A percentile compares a stretch with the other conserved stretches of the same genome.
Conservation (phyloP, 202 grass and related monocot genomes). For the Panicum hallii region DNA sequence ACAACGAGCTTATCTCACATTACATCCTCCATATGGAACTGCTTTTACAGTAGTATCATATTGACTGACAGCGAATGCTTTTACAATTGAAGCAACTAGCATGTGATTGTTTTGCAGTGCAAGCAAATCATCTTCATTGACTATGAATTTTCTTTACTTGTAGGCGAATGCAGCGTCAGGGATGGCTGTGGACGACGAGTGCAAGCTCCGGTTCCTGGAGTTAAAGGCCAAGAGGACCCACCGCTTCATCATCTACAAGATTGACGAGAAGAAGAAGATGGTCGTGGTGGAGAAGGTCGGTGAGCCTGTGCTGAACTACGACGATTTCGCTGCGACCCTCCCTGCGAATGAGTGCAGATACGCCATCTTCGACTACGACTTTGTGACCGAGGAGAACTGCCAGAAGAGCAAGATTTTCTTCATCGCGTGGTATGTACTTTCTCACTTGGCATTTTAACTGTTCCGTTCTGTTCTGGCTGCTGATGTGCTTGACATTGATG, state of each 20-base stretch:
- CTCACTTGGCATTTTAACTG: background rate
- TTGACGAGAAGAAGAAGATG: constrained; percentile 83
- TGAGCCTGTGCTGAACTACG: constrained; percentile 57
- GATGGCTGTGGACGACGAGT: constrained; percentile 83
- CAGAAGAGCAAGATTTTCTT: constrained; percentile 99
- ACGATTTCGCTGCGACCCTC: constrained; percentile 68
- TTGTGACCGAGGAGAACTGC: constrained; percentile 78
- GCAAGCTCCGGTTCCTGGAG: constrained; percentile 75
- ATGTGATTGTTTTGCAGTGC: background rate
- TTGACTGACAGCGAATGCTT: background rate
- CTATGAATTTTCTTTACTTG: background rate
- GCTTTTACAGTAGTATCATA: background rate
- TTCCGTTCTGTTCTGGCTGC: background rate
- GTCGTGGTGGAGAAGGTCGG: constrained; percentile 81
- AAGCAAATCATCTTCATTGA: background rate
- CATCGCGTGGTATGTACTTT: constrained; percentile 59
- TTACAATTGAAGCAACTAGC: background rate
- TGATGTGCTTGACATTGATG: background rate
- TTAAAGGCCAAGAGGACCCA: constrained; percentile 79
- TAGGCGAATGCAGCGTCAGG: constrained; percentile 81
- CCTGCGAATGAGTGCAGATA: constrained; percentile 79
- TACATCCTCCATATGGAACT: background rate
- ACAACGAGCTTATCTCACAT: background rate
- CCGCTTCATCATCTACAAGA: constrained; percentile 87
- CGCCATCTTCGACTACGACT: constrained; percentile 77